Conservation (phyloP, 2,329 filamentous ascomycete genomes). For the Fusarium pseudocircinatum region DNA sequence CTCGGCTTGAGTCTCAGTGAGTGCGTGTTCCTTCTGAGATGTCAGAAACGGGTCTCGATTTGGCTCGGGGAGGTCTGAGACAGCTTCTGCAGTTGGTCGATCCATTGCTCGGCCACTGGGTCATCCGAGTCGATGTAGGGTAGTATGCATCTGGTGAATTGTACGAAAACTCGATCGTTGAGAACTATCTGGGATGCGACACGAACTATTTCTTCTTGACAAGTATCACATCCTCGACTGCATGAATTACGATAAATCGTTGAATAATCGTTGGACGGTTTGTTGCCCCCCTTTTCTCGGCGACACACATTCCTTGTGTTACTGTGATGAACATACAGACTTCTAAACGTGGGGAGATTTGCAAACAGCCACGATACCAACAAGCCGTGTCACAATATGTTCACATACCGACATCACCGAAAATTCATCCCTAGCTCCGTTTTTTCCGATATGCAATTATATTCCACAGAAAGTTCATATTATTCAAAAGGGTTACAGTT, state of each 20-base stretch:
- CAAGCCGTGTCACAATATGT: slow-evolving; percentile 7
- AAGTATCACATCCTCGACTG: background rate
- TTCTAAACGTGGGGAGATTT: slow-evolving; percentile 18
- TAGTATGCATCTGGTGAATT: background rate
- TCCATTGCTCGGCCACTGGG: background rate
- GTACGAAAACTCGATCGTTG: background rate
- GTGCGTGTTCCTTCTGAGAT: slow-evolving; percentile 19
- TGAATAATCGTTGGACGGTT: background rate
- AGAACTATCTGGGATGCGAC: background rate
- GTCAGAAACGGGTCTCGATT: slow-evolving; percentile 15
- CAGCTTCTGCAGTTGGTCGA: background rate
- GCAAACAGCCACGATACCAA: slow-evolving; percentile 34
- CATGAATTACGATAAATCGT: background rate
- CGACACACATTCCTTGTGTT: slow-evolving; percentile 32
- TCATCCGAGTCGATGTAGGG: slow-evolving; percentile 27
- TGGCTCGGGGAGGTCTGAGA: slow-evolving; percentile 21
- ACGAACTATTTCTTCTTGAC: background rate
- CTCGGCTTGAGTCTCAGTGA: slow-evolving; percentile 7
- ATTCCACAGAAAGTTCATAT: background rate
- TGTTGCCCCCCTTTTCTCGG: slow-evolving; percentile 20
- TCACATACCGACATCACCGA: slow-evolving; percentile 25
- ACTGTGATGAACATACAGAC: slow-evolving; percentile 11
- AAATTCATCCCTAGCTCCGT: background rate
- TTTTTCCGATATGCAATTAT: background rate
- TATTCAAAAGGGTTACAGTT: background rate